Conservation (phyloP, 495 filamentous ascomycete species). For the Lepidopterella palustris region DNA sequence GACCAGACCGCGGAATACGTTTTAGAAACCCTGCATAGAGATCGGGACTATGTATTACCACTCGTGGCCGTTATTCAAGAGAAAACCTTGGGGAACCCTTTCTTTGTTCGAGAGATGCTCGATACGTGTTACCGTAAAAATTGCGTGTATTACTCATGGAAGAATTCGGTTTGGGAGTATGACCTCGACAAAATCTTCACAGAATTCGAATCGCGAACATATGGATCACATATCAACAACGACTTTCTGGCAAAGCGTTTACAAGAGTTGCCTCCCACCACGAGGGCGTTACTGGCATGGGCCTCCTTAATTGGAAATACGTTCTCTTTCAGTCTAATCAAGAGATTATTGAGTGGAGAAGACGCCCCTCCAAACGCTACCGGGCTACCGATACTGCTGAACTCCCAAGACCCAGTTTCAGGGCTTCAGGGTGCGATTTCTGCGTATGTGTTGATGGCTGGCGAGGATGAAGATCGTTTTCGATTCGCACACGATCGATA, state of each 20-base stretch:
- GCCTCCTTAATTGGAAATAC: constrained; percentile 68
- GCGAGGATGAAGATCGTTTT: constrained; percentile 70
- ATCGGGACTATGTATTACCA: constrained; percentile 53
- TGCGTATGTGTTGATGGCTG: constrained; percentile 66
- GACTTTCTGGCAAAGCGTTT: constrained; percentile 73
- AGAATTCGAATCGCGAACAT: constrained; percentile 67
- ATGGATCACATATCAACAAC: constrained; percentile 70
- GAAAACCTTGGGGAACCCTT: constrained; percentile 68
- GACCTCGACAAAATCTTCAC: constrained; percentile 76
- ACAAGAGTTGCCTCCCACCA: constrained; percentile 62
- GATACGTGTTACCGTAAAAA: constrained; percentile 76
- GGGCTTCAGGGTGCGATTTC: constrained; percentile 74
- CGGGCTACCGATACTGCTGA: constrained; percentile 20
- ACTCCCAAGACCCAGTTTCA: constrained; percentile 52
- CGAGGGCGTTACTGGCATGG: constrained; percentile 80
- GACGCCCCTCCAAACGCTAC: constrained; percentile 11
- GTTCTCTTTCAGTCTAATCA: constrained; percentile 76
- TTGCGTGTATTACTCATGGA: constrained; percentile 80
- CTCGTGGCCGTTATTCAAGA: constrained; percentile 71
- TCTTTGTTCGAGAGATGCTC: constrained; percentile 88
- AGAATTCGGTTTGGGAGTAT: constrained; percentile 70
- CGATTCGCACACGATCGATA: constrained; percentile 80
- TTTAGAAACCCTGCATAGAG: constrained; percentile 60
- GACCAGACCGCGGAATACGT: constrained; percentile 72
- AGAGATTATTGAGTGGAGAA: constrained; percentile 61